Base-by-base conservation (phyloP, 208 protist genomes). In the Acanthamoeba healyi region DNA sequence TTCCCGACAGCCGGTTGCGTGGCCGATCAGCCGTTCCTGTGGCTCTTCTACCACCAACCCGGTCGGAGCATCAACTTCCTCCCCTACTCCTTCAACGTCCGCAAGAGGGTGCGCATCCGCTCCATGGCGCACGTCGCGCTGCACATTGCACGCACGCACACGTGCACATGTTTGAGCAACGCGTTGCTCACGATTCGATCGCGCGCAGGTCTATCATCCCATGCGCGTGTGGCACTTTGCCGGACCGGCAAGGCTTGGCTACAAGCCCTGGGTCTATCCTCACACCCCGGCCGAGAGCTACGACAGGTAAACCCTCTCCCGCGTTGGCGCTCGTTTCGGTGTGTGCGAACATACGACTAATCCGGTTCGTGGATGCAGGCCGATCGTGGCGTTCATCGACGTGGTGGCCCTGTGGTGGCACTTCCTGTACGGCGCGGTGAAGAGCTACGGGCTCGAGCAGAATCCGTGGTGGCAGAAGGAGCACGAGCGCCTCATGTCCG, bases 191-290 rank as follows among this genome's bases (percentile, higher is more conserved):
- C n/a, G n/a, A n/a, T n/a, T 54, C 10, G 49, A 6, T 15, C 10
- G 6, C 49, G 54, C 7, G 2, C 2, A 77, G 29, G 10, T 63
- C 22, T 89, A 89, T n/a, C 42, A 89, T 44, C 81, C 81, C 4
- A 89, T 89, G 81, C n/a, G 81, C 26, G 29, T 89, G 26, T 89
- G 22, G 29, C 81, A 89, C 81, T 89, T 89, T 54, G 40, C 44
- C 17, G 79, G 79, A 34, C 79, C 79, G 79, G 67, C 67, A 24
- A 46, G 36, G 67, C 36, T 46, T 32, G 42, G 42, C 22, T 58
- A 87, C 42, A 87, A 87, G 79, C 42, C 46, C 19, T 87, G 79
- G 79, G 22, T 58, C 79, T 61, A 87, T 26, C 79, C 40, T 3
- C 79, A 40, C 79, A 44, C 79, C 2, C 72, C n/a, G 79, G 44